Percentiles rank a stretch among this genome's conserved stretches.
phyloP scores from a whole-genome alignment of 495 filamentous ascomycete species.

The Penicillium alfredii region DNA sequence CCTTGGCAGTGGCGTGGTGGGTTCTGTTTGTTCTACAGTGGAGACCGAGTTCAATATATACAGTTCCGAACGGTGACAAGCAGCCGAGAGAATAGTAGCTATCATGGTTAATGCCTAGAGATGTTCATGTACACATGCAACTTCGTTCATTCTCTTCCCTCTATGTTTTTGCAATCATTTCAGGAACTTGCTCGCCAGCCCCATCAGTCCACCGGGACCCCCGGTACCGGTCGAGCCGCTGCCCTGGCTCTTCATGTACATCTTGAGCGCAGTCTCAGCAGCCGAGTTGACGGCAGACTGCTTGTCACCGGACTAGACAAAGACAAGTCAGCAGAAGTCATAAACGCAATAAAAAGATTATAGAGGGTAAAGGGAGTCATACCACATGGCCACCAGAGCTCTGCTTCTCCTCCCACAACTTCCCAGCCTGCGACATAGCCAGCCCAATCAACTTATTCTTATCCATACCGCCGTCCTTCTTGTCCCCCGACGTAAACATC shows the following conservation, averaged over 20 bases:
- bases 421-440: slow-evolving; percentile 62
- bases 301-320: slow-evolving; percentile 45
- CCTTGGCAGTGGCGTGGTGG: too few species aligned
- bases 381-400: slow-evolving; percentile 42
- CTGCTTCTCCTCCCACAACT: slow-evolving; percentile 57
- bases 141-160: too few species aligned
- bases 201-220: slow-evolving; percentile 45
- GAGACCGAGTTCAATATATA: slow-evolving; percentile 6
- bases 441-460: slow-evolving; percentile 60
- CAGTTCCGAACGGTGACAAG: neutral
- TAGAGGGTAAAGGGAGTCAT: slow-evolving; percentile 15
- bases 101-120: neutral
- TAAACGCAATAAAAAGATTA: slow-evolving; percentile 6
- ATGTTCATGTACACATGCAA: too few species aligned
- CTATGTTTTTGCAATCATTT: too few species aligned
- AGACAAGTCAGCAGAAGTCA: slow-evolving; percentile 11
- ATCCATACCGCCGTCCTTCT: slow-evolving; percentile 29
- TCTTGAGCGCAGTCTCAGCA: slow-evolving; percentile 62
- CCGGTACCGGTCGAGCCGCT: slow-evolving; percentile 44
- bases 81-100: neutral
- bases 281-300: slow-evolving; percentile 55
- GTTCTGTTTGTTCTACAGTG: too few species aligned
- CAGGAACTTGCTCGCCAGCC: slow-evolving; percentile 54
- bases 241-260: slow-evolving; percentile 57
- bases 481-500: slow-evolving; percentile 48